Percentiles rank a stretch among this genome's conserved stretches.
Evolutionary conservation across 2,329 filamentous ascomycete genomes (phyloP).

Genomic region (Cytospora leucostoma): DNA sequence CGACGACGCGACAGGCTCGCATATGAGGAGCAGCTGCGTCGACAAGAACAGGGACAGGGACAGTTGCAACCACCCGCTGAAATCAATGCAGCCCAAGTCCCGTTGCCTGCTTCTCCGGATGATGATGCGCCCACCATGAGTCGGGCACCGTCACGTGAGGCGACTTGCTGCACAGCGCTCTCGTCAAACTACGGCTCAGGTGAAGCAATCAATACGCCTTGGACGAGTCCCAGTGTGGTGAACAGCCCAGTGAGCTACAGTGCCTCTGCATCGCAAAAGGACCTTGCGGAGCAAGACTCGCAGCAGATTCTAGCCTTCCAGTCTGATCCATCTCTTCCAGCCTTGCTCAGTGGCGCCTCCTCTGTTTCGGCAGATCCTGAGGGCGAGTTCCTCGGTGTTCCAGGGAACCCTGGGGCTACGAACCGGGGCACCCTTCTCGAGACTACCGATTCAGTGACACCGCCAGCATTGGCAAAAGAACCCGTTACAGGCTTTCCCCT

Average conservation of each 20-base stretch:
- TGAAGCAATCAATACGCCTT: slow-evolving; percentile 49
- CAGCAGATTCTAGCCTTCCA: slow-evolving; percentile 56
- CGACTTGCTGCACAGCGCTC: slow-evolving; percentile 47
- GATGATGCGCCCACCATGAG: slow-evolving; percentile 41
- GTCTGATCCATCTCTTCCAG: slow-evolving; percentile 65
- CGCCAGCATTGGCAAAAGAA: slow-evolving; percentile 53
- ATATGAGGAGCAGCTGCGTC: slow-evolving; percentile 37
- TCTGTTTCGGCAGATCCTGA: slow-evolving; percentile 65
- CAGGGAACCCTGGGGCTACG: slow-evolving; percentile 52
- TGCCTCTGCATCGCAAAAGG: slow-evolving; percentile 41
- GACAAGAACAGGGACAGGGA: slow-evolving; percentile 31
- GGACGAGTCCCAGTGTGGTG: slow-evolving; percentile 57
- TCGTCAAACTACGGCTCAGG: slow-evolving; percentile 57
- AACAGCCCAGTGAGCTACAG: slow-evolving; percentile 49
- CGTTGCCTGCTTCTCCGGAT: slow-evolving; percentile 51
- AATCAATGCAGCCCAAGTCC: slow-evolving; percentile 36
- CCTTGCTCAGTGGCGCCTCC: slow-evolving; percentile 63
- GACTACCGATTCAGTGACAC: slow-evolving; percentile 56
- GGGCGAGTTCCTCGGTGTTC: slow-evolving; percentile 57
- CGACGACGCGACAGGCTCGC: slow-evolving; percentile 39
- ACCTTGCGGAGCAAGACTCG: slow-evolving; percentile 48
- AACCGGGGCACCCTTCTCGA: slow-evolving; percentile 49
- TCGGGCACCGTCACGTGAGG: slow-evolving; percentile 41
- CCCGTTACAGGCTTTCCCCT: slow-evolving; percentile 49
- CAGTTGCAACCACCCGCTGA: slow-evolving; percentile 29